Evolutionary conservation across 2,329 filamentous ascomycete species (phyloP), one percentile per base, ranked within the genome.

Genomic region (Pezicula carpinea): DNA sequence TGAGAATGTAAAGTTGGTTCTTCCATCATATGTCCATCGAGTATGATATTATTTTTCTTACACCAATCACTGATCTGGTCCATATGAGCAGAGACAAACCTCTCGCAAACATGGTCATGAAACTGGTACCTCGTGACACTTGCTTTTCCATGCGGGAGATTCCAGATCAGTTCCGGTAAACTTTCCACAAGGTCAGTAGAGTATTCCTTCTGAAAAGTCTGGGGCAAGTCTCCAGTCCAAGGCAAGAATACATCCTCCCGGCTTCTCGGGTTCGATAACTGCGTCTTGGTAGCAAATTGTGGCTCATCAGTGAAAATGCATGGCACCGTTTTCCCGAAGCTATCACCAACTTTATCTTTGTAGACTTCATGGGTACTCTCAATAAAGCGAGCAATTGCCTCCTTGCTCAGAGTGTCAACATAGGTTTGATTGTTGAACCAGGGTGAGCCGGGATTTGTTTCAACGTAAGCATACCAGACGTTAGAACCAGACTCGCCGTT

Each of bases 281-380:
- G 57, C 6, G 54, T 62, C 47, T 65, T 65, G 4, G 53, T 59
- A 4, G 62, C 55, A 18, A 65, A 64, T 45, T 64, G 61, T 2
- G 63, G 62, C 32, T 65, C 62, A 39, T 65, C 63, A 4, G 61
- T 64, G 18, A 63, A 64, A 14, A 64, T 64, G 36, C 61, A 63
- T 2, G 63, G 63, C 5, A 64, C 53, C 2, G 49, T 53, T 1
- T 51, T 53, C 1, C 62, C 62, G 36, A 65, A 65, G 15, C 54
- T 58, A 35, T 62, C 56, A 17, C 58, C 59, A 6, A 64, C 44
- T 32, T 55, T 56, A 6, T 49, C 42, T 46, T 64, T 64, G 44
- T 64, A 66, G 6, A 51, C 47, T 41, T 64, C 59, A 47, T 66
- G 59, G 2, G 61, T 64, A 18, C 52, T 59, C 13, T 62, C 53